Percentiles rank a stretch among this genome's conserved stretches.
Evolutionary conservation across 768 basidiomycete genomes (phyloP).

Genomic region (Kwoniella heveanensis): DNA sequence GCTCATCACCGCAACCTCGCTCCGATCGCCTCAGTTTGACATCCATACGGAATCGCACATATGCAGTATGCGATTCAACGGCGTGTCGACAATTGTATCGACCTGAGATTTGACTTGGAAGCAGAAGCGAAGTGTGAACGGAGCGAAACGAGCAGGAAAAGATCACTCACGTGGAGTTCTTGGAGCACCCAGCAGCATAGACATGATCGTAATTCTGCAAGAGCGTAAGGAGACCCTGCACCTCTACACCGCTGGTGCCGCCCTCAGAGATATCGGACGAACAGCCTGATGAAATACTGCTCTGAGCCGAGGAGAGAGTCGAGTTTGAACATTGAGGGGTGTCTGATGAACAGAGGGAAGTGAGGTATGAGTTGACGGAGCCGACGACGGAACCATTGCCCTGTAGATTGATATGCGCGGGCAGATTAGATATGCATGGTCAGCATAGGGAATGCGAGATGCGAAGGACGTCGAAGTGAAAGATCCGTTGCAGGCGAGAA

Average conservation of each 20-base stretch:
- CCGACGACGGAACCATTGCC: constrained; percentile 40
- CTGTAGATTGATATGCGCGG: constrained; percentile 17
- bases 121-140: too few relatives aligned
- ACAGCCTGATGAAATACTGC: constrained; percentile 38
- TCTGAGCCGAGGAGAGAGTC: constrained; percentile 39
- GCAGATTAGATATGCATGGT: too few relatives aligned
- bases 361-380: constrained; percentile 49
- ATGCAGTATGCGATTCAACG: too few relatives aligned
- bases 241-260: constrained; percentile 32
- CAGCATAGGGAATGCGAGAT: too few relatives aligned
- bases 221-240: constrained; percentile 37
- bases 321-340: constrained; percentile 45
- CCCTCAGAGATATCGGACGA: constrained; percentile 41
- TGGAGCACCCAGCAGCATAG: constrained; percentile 49
- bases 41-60: too few relatives aligned
- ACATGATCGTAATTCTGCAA: constrained; percentile 45
- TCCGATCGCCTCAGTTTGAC: too few relatives aligned
- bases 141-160: not conserved
- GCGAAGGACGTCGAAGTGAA: too few relatives aligned
- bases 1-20: too few relatives aligned
- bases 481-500: too few relatives aligned
- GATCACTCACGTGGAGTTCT: constrained; percentile 46
- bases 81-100: too few relatives aligned
- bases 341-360: constrained; percentile 40
- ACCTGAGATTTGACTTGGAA: too few relatives aligned